Base-by-base conservation (phyloP, 2,329 filamentous ascomycete species). In the Trichoderma simmonsii region DNA sequence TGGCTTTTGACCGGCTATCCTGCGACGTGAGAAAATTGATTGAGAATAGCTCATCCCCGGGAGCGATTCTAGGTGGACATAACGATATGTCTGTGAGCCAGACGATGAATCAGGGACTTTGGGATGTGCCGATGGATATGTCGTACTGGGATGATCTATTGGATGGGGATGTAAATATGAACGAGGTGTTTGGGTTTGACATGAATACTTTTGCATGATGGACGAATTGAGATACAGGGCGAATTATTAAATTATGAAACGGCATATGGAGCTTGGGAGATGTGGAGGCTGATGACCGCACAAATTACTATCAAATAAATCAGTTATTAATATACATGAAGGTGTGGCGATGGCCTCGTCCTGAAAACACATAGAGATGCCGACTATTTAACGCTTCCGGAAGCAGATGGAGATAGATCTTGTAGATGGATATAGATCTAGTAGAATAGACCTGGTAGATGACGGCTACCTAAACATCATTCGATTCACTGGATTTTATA, bases 131-230 rank as follows among this genome's bases (percentile, higher is more conserved):
- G 34, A 71, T 71, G 69, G 69, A 71, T 24, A 60, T 71, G 36
- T 63, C 69, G 12, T 71, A 66, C 30, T 71, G 69, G 69, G 69
- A 66, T 32, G 69, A 66, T 12, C 32, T 71, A 24, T 34, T 71
- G 12, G 69, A 71, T 15, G 61, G 69, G 3, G 69, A 71, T 48
- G 21, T 71, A 2, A 64, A 71, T 48, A 71, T 71, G 69, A 71
- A 43, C 14, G 69, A 71, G 54, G 69, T 71, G 51, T 71, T 71
- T 71, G 69, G 69, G 2, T 71, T 71, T 59, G 69, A 71, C 28
- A 43, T 71, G 21, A 71, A 66, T 30, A 61, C 56, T 6, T 71
- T 71, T 61, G 36, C 54, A 1, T 48, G 65, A 28, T 15, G 36
- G 24, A 18, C 1, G 3, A 15, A 0, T 30, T 30, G 3, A 3